Base-by-base conservation (phyloP, 306 rosid species). In the Vachellia collinsii region DNA sequence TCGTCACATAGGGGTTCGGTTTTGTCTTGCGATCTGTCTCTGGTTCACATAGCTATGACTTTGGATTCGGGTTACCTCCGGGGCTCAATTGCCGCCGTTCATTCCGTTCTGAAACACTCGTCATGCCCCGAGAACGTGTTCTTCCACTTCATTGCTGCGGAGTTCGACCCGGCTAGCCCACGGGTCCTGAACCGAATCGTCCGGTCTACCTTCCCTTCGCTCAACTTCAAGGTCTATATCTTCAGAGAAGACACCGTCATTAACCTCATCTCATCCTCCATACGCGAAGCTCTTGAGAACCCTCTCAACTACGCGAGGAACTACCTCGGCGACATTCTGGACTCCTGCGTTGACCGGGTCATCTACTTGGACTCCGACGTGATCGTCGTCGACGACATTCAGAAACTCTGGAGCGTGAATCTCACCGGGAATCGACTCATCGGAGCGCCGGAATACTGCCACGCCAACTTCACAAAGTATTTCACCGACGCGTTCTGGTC, bases 371-470 rank as follows among this genome's bases (percentile, higher is more conserved):
- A 91, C 83, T 88, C 94, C 7, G 94, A 89, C 51, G 73, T 91
- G 11, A 54, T 88, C 1, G 86, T 91, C 13, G 91, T 91, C 61
- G 94, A 91, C 84, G 94, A 91, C 88, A 87, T 91, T 85, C 81
- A 51, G 74, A 88, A 84, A 87, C 92, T 91, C 50, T 91, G 94
- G 94, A 72, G 29, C 70, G 78, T 77, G 36, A 63, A 43, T 4
- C 80, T 91, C 0, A 36, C 86, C 8, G 86, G 81, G 8, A 48
- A 73, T 7, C 84, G 91, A 53, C 90, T 91, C 70, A 91, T 91
- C 72, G 94, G 94, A 9, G 94, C 91, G 2, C 94, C 94, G n/a
- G 94, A 91, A 38, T 91, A 91, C 58, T 91, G 94, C 85, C 94
- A 88, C 41, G 92, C 94, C 54, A 89, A 91, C 72, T 88, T 91